phyloP scores from a whole-genome alignment of 306 rosid species.

The Vigna nakashimae region DNA sequence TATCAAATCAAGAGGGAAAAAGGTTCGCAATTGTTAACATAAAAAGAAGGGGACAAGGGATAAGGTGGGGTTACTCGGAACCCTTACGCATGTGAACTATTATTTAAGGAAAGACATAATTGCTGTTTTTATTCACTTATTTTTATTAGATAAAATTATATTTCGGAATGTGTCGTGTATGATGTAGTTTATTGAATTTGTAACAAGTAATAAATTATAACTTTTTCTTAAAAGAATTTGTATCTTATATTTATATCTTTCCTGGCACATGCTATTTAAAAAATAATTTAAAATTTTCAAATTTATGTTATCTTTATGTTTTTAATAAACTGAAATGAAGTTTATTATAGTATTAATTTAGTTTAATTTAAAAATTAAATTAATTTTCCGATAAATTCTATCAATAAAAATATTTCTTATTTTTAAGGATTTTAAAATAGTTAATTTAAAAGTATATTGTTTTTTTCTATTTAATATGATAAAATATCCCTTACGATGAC shows the following conservation, averaged over 20 bases:
- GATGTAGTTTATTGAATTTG: too few species aligned
- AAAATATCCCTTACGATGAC: background rate
- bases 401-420: background rate
- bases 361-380: background rate
- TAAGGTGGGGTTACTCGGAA: background rate
- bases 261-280: background rate
- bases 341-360: background rate
- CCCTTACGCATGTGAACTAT: background rate
- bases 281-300: background rate
- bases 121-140: background rate
- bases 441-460: background rate
- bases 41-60: slow-evolving; percentile 12
- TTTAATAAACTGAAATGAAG: background rate
- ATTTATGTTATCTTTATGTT: background rate
- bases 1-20: background rate
- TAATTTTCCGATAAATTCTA: background rate
- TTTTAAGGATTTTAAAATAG: background rate
- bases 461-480: background rate
- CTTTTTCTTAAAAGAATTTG: background rate
- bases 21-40: background rate
- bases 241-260: background rate
- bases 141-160: background rate
- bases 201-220: background rate
- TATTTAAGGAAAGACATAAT: background rate
- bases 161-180: background rate